Evolutionary conservation across 805 yeast genomes (phyloP), one percentile per base, ranked within the genome.

Genomic region (Saccharomycopsis babjevae): DNA sequence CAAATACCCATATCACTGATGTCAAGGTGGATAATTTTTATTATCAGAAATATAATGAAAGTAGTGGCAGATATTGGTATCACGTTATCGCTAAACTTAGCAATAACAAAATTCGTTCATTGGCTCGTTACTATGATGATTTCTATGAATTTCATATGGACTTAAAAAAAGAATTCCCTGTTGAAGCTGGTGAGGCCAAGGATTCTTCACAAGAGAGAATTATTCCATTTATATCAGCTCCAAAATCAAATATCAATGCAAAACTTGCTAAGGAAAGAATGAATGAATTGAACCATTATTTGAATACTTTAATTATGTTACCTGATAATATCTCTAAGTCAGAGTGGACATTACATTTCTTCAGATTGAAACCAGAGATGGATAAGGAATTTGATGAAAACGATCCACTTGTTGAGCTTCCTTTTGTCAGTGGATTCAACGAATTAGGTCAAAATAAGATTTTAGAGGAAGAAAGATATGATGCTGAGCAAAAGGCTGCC

Each of bases 221-320:
- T 36, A 78, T 94, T 61, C 99, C 99, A 7, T 90, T 86, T 66
- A 92, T 94, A 68, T 98, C 99, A 0, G 99, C 98, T 1, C 99
- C 99, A 1, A 79, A 93, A 56, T 86, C 96, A 43, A 88, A 87
- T 68, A 96, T 94, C 59, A 90, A 90, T 64, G 97, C 93, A 73
- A 74, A 83, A 16, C 81, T 83, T 43, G 80, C 86, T 0, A 73
- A 76, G 57, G 82, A 81, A 67, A 75, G 88, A 61, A 76, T 80
- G 57, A 79, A 76, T 0, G 83, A 81, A 67, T 70, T 84, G 61
- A 82, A 84, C 67, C 77, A 78, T 34, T 84, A 84, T 65, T 82
- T 84, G 15, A 75, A 77, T 46, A 82, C 80, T 46, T 72, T 93
- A 64, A 79, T 89, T 38, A 77, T 81, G 50, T 77, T 93, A 68